Conservation (phyloP, 2,329 filamentous ascomycete genomes). For the Aspergillus hortae region DNA sequence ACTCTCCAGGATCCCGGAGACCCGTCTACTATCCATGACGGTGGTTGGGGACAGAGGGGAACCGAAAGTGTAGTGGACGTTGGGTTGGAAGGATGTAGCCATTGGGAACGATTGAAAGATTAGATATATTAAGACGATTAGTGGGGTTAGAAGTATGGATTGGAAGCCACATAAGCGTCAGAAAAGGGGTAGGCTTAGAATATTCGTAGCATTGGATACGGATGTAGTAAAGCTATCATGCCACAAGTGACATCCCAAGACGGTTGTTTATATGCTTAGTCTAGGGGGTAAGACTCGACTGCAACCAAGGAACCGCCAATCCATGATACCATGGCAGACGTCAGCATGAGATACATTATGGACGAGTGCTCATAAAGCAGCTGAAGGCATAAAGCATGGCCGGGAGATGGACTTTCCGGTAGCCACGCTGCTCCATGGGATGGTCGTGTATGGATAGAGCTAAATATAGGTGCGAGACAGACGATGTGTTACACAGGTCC, state of each 20-base stretch:
- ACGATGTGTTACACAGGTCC: too few relatives aligned
- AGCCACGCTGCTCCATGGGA: too few relatives aligned
- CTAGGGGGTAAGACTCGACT: too few relatives aligned
- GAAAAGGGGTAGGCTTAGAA: too few relatives aligned
- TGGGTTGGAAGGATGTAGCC: slow-evolving; percentile 15
- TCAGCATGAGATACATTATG: not conserved
- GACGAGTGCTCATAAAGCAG: not conserved
- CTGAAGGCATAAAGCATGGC: not conserved
- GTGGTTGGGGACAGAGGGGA: not conserved
- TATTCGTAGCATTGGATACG: too few relatives aligned
- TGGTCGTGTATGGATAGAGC: too few relatives aligned
- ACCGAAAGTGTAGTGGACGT: slow-evolving; percentile 13
- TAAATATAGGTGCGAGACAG: too few relatives aligned
- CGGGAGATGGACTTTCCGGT: too few relatives aligned
- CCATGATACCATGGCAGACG: not conserved
- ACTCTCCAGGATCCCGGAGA: slow-evolving; percentile 26
- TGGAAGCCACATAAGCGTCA: not conserved
- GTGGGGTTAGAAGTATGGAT: not conserved
- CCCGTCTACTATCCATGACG: slow-evolving; percentile 31
- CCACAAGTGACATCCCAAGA: not conserved
- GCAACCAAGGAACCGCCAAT: too few relatives aligned
- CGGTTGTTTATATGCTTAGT: not conserved
- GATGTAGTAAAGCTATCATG: too few relatives aligned
- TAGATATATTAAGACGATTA: not conserved
- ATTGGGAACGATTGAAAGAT: slow-evolving; percentile 1